phyloP scores from a whole-genome alignment of 768 basidiomycete genomes.

The Atractiella rhizophila region DNA sequence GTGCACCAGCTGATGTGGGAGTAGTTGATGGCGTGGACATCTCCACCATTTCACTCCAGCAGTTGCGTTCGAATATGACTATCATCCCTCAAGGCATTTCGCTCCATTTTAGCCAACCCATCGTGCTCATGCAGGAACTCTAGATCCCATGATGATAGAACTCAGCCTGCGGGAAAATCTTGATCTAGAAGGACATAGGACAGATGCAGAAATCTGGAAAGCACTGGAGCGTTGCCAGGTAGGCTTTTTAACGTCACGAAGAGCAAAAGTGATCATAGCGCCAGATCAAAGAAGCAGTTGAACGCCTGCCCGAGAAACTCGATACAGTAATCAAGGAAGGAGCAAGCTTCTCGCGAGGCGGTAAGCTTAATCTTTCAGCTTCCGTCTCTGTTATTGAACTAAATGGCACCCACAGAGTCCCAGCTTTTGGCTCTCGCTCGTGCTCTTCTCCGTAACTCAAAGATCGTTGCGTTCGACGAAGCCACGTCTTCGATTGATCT shows the following conservation, averaged over 20 bases:
- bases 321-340: no score
- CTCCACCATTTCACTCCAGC: neutral
- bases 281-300: conserved; percentile 6
- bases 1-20: no score
- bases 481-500: conserved; percentile 16
- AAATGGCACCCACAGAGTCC: no score
- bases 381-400: no score
- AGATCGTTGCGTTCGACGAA: conserved; percentile 16
- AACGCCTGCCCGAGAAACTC: conserved; percentile 6
- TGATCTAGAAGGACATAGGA: conserved; percentile 4
- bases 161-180: conserved; percentile 7
- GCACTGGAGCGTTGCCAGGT: conserved; percentile 4
- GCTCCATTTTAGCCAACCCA: neutral
- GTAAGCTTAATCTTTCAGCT: no score
- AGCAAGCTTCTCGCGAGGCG: no score
- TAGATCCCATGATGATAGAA: conserved; percentile 9
- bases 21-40: conserved; percentile 8
- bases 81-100: conserved; percentile 2
- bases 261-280: no score
- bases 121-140: conserved; percentile 1
- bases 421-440: conserved; percentile 16
- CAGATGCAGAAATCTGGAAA: conserved; percentile 8
- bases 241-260: no score
- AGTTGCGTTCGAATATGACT: conserved; percentile 2
- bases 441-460: conserved; percentile 15